Base-by-base conservation (phyloP, 2,329 filamentous ascomycete species). In the Teratosphaeria destructans region DNA sequence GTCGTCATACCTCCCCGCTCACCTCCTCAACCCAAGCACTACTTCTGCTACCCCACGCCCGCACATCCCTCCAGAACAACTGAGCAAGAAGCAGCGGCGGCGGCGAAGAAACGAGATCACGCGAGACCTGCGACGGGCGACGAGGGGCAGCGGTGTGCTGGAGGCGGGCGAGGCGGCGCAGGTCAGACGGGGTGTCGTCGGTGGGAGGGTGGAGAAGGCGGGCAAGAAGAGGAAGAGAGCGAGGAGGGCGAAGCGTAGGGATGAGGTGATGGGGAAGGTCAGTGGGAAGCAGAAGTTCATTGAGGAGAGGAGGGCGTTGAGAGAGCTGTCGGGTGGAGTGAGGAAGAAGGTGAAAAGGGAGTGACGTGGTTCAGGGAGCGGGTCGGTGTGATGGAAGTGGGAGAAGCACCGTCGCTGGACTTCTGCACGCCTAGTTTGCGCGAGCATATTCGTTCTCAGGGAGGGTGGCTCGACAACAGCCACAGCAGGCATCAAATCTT, bases 111-210 rank as follows among this genome's bases (percentile, higher is more conserved):
- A 61, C 54, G 60, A 59, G 55, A 23, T 52, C 12, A 26, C 57
- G 16, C 61, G 29, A n/a, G 49, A 61, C 8, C 19, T 37, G 29
- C 53, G 66, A n/a, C 55, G 59, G 6, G 63, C 62, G 14, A 58
- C 62, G 12, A 27, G 57, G 26, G 60, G 57, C 32, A 66, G 52
- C 39, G 66, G 65, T 23, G 64, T 63, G 16, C 43, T 67, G 8
- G 57, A 63, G 52, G 65, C 65, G 32, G 66, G 66, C 7, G 58
- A 54, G 37, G 60, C 54, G 37, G 63, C 64, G 56, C 63, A 66
- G 57, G 27, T 60, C 27, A 63, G 61, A 55, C 59, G 64, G 27
- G 59, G 63, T 5, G 43, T 66, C 1, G 23, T 43, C n/a, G 61
- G 57, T n/a, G 61, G 60, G 4, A 59, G 64, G 56, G 59, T 64